Evolutionary conservation across 2,329 filamentous ascomycete genomes (phyloP), one percentile per base, ranked within the genome.

Genomic region (Pseudocercospora fuligena): DNA sequence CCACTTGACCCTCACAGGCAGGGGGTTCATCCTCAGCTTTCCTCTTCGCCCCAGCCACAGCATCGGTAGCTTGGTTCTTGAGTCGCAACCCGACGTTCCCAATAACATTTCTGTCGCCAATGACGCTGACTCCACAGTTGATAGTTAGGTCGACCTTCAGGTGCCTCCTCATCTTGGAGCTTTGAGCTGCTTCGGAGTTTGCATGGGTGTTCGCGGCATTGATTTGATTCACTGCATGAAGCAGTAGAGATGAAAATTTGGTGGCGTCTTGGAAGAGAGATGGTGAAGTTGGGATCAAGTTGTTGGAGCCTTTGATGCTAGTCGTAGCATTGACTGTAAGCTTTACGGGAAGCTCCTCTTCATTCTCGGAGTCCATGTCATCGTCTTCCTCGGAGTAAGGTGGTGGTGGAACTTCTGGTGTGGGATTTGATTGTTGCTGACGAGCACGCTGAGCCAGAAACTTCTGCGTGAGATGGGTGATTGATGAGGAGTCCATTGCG

Each of bases 251-350:
- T 9, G 83, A 80, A 66, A 87, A 70, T 78, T 64, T 78, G 71
- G 71, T 79, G 73, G 73, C 83, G 78, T 79, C 76, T 5, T 81
- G 78, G 5, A 76, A 66, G 2, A 68, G 33, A 11, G 75, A 60
- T 3, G 79, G 73, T 0, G 77, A 71, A 21, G 86, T 73, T 21
- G 82, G 81, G 54, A 86, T 75, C 58, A 85, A 73, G 74, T 88
- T 88, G 74, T 82, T 78, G 74, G 80, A 79, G 67, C 81, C 82
- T 43, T 76, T 75, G 70, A 88, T 78, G 66, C 72, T 78, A 72
- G 87, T 74, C 0, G 82, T 80, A 16, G 83, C 81, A 70, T 83
- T 82, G 77, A 88, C 83, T 16, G 76, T 78, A 53, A 88, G 75
- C 58, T 75, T 78, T 65, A 87, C 80, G 57, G 83, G 76, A 1